Percentiles rank a stretch among this genome's conserved stretches.
Conservation (phyloP, 2,329 filamentous ascomycete genomes). For the Lachnellula occidentalis region DNA sequence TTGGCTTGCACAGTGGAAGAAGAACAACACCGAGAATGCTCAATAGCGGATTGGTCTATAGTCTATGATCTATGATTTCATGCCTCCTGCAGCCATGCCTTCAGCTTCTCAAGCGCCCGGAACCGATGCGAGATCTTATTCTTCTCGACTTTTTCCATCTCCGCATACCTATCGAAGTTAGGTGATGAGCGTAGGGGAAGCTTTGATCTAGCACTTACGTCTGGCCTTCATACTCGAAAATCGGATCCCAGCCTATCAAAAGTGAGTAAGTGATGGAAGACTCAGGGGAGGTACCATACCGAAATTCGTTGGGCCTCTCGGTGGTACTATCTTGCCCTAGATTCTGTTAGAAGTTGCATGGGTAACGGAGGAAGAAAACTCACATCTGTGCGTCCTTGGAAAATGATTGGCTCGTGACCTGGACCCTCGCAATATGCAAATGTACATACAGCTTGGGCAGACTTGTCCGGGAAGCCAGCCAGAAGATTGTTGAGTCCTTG, state of each 20-base stretch:
- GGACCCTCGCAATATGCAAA: conserved; percentile 89
- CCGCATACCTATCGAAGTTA: conserved; percentile 62
- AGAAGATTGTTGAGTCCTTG: conserved; percentile 86
- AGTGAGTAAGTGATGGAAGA: conserved; percentile 12
- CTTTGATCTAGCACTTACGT: conserved; percentile 42
- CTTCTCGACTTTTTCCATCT: conserved; percentile 86
- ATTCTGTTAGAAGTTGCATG: neutral
- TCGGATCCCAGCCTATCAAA: conserved; percentile 82
- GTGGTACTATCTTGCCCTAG: conserved; percentile 74
- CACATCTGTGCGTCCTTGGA: conserved; percentile 84
- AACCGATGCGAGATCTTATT: conserved; percentile 90
- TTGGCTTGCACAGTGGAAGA: conserved; percentile 82
- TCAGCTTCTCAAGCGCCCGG: conserved; percentile 81
- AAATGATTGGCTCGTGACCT: conserved; percentile 75
- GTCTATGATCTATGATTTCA: conserved; percentile 10
- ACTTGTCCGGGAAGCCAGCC: conserved; percentile 82
- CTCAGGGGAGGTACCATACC: conserved; percentile 46
- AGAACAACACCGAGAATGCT: conserved; percentile 44
- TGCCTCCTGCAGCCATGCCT: conserved; percentile 59
- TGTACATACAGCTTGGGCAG: conserved; percentile 88
- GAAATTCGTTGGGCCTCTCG: conserved; percentile 75
- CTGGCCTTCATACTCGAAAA: conserved; percentile 88
- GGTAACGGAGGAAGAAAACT: conserved; percentile 25
- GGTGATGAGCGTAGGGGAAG: neutral
- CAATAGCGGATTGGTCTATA: conserved; percentile 14